Percentiles rank a stretch among this genome's conserved stretches.
These are phyloP conservation scores for Hansenula lynferdii DNA, from an alignment of 1,139 yeast species.

Conservation along the genomic window DNA sequence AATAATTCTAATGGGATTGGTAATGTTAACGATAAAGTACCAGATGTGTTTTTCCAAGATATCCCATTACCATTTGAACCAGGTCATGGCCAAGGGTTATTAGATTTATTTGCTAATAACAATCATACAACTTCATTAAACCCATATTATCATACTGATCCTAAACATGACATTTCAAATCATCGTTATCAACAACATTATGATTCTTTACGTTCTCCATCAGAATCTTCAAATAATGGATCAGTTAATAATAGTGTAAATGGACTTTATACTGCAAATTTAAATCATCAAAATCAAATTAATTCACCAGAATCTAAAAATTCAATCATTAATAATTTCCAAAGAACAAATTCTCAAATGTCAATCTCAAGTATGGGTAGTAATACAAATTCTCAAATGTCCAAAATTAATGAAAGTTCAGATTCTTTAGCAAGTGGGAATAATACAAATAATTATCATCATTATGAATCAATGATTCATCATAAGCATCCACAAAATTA, in stretches of 20 bases:
- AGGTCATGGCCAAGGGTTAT: conserved; percentile 36
- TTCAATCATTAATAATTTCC: background rate
- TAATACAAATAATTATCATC: conserved; percentile 9
- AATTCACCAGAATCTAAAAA: conserved; percentile 1
- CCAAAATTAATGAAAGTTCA: background rate
- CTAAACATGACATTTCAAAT: background rate
- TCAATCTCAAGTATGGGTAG: conserved; percentile 4
- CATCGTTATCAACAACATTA: background rate
- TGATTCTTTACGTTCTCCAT: background rate
- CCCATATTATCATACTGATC: conserved; percentile 4
- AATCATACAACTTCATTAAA: conserved; percentile 3
- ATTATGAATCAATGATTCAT: conserved; percentile 20
- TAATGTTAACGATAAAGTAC: conserved; percentile 23
- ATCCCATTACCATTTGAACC: conserved; percentile 28
- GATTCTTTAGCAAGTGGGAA: conserved; percentile 3
- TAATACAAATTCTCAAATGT: conserved; percentile 1
- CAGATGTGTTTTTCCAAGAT: conserved; percentile 25
- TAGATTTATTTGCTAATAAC: conserved; percentile 30
- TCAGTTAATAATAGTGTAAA: background rate
- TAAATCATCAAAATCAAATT: background rate
- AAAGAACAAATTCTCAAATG: conserved; percentile 2
- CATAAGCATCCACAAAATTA: conserved; percentile 1
- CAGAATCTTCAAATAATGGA: background rate
- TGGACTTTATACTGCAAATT: background rate
- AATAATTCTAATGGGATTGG: conserved; percentile 27